Conservation (phyloP, 805 yeast genomes). For the Yarrowia sp. region DNA sequence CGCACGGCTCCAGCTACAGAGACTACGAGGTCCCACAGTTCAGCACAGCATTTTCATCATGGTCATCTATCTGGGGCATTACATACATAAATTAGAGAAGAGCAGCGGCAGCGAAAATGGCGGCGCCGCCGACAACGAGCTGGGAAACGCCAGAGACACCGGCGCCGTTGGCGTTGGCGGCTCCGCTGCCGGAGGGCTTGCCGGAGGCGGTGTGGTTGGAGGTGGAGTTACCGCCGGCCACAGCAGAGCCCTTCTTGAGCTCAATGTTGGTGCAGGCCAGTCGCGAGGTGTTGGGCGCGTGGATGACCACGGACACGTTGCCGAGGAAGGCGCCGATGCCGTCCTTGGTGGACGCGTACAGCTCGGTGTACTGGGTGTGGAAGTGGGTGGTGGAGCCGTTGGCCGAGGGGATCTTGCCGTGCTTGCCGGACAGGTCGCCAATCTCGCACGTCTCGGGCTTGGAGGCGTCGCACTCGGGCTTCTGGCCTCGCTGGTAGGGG, state of each 20-base stretch:
- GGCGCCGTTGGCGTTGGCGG: constrained; percentile 19
- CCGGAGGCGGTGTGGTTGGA: background rate
- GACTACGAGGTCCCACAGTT: too few relatives aligned
- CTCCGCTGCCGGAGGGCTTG: background rate
- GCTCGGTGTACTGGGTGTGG: constrained; percentile 59
- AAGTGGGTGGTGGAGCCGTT: constrained; percentile 36
- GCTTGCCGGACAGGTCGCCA: constrained; percentile 77
- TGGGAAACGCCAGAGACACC: constrained; percentile 16
- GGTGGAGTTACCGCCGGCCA: constrained; percentile 8
- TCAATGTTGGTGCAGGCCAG: constrained; percentile 63
- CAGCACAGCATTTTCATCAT: background rate
- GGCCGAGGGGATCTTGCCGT: constrained; percentile 68
- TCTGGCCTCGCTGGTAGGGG: constrained; percentile 56
- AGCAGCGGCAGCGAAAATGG: constrained; percentile 23
- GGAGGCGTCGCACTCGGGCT: constrained; percentile 49
- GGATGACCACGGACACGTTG: constrained; percentile 46
- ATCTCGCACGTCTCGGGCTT: constrained; percentile 62
- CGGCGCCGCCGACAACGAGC: constrained; percentile 13
- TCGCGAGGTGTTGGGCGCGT: constrained; percentile 52
- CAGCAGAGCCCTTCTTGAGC: constrained; percentile 22
- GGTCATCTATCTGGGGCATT: constrained; percentile 17
- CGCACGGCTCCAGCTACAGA: too few relatives aligned
- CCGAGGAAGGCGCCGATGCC: constrained; percentile 57
- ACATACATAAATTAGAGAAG: constrained; percentile 18
- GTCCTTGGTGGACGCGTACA: constrained; percentile 60